Evolutionary conservation across 108 stramenopile species (phyloP).

Genomic region (Tribonema minus): DNA sequence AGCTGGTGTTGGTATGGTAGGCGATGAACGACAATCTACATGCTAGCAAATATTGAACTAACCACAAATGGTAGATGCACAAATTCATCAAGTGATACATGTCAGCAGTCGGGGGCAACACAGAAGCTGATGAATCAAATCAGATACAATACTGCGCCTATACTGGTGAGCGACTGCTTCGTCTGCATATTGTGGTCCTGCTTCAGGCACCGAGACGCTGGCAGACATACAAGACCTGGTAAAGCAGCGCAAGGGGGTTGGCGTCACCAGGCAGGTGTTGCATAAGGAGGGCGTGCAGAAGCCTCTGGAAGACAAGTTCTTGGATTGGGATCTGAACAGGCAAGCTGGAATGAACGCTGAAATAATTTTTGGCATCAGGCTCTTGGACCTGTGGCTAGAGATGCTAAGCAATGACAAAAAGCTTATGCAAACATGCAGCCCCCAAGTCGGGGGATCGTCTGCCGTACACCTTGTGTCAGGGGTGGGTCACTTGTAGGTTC

Average conservation of each 20-base stretch:
- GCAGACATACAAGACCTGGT: not conserved
- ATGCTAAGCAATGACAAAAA: too few relatives aligned
- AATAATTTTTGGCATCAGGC: too few relatives aligned
- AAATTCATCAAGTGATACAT: too few relatives aligned
- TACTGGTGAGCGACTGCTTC: not conserved
- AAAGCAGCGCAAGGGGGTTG: not conserved
- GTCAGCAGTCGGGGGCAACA: not conserved
- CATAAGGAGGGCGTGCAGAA: not conserved
- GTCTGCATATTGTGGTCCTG: not conserved
- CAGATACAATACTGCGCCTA: not conserved
- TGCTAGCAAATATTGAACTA: too few relatives aligned
- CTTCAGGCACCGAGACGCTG: not conserved
- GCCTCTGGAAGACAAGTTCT: not conserved
- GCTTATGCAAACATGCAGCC: too few relatives aligned
- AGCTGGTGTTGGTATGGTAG: not conserved
- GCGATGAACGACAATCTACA: too few relatives aligned
- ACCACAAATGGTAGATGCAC: too few relatives aligned
- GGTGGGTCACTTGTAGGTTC: too few relatives aligned
- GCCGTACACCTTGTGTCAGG: too few relatives aligned
- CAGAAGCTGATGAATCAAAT: not conserved
- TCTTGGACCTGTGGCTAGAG: too few relatives aligned
- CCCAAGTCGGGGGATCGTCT: too few relatives aligned
- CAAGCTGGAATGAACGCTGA: too few relatives aligned
- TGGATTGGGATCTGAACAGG: not conserved
- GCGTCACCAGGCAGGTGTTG: not conserved